A percentile compares a stretch with the other conserved stretches of the same genome.
Conservation (phyloP, 2,329 filamentous ascomycete genomes). For the Xylaria multiplex region DNA sequence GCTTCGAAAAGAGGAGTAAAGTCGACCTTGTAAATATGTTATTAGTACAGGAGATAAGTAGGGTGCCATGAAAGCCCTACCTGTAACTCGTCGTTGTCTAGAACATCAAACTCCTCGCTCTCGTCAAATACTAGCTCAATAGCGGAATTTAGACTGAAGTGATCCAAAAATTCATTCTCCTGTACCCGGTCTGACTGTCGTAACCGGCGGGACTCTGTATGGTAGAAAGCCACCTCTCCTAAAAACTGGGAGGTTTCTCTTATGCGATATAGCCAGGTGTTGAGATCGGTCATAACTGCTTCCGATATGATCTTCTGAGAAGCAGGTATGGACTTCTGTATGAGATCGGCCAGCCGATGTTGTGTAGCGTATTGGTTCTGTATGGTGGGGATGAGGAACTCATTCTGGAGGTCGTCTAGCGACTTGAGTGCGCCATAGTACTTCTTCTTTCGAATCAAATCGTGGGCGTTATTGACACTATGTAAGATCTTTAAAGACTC, state of each 20-base stretch:
- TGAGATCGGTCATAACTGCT: constrained; percentile 95
- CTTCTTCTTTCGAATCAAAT: constrained; percentile 89
- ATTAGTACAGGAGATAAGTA: constrained; percentile 11
- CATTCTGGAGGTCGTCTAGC: constrained; percentile 93
- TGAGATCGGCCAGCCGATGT: constrained; percentile 93
- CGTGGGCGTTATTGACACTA: constrained; percentile 93
- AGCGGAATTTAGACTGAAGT: constrained; percentile 93
- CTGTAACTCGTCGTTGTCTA: constrained; percentile 94
- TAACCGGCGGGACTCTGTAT: constrained; percentile 86
- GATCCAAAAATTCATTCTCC: constrained; percentile 75
- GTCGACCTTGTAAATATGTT: constrained; percentile 68
- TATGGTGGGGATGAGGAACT: constrained; percentile 79
- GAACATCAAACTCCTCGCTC: constrained; percentile 91
- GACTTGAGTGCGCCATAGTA: constrained; percentile 96
- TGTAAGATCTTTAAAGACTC: constrained; percentile 92
- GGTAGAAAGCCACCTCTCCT: constrained; percentile 95
- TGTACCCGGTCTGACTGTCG: constrained; percentile 86
- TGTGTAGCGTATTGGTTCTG: constrained; percentile 89
- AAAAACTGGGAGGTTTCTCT: constrained; percentile 96
- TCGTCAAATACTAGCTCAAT: constrained; percentile 97
- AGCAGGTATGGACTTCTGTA: constrained; percentile 92
- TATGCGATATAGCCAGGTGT: constrained; percentile 95
- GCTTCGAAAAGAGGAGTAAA: constrained; percentile 96
- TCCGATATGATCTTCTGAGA: constrained; percentile 94
- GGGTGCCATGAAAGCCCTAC: neutral